These are phyloP conservation scores for Plasmopara halstedii DNA, from an alignment of 352 stramenopile genomes.

Conservation along the genomic window DNA sequence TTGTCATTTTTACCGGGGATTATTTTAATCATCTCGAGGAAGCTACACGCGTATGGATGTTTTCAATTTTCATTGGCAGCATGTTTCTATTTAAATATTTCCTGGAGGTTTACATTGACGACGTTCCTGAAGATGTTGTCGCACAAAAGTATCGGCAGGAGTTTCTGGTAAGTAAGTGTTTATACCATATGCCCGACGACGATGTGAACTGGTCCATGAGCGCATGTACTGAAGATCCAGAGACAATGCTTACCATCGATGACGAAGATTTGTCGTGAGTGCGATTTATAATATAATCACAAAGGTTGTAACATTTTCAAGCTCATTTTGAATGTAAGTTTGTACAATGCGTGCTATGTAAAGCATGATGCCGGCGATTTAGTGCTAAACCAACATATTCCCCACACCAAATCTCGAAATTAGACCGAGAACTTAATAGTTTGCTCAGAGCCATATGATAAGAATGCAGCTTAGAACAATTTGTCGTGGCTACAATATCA, in stretches of 20 bases:
- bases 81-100: slow-evolving; percentile 85
- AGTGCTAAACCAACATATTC: no score
- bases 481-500: no score
- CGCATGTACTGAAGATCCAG: slow-evolving; percentile 26
- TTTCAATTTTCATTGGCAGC: slow-evolving; percentile 62
- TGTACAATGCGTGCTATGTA: no score
- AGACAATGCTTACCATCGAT: slow-evolving; percentile 46
- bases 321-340: no score
- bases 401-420: no score
- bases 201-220: slow-evolving; percentile 33
- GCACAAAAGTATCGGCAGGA: slow-evolving; percentile 73
- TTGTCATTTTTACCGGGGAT: slow-evolving; percentile 90
- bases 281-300: not conserved
- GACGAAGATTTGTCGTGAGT: slow-evolving; percentile 42
- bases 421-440: no score
- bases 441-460: no score
- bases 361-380: no score
- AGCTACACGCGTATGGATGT: slow-evolving; percentile 64
- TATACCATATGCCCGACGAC: slow-evolving; percentile 81
- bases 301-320: no score
- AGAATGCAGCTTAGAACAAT: no score
- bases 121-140: slow-evolving; percentile 59
- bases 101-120: slow-evolving; percentile 64
- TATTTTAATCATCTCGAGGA: slow-evolving; percentile 58
- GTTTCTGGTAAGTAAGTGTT: slow-evolving; percentile 82